Conservation (phyloP, 352 stramenopile genomes). For the Pythium plurisporium region DNA sequence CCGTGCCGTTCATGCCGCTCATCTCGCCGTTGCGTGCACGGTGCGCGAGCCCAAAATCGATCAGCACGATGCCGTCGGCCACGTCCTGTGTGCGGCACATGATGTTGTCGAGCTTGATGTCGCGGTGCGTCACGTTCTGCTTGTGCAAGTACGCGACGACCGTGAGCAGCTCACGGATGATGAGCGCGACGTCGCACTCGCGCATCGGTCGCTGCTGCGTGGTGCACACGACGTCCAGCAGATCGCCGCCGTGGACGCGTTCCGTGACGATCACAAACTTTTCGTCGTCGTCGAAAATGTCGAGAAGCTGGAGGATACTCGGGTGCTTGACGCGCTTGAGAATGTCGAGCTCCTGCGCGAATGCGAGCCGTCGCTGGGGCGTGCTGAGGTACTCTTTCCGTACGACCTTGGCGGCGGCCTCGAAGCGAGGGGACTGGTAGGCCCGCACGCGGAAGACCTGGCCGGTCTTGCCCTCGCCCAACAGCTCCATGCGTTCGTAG, state of each 20-base stretch:
- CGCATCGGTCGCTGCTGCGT: conserved; percentile 23
- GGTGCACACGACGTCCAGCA: conserved; percentile 50
- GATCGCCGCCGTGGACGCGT: conserved; percentile 49
- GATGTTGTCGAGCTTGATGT: conserved; percentile 86
- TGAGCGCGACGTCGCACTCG: conserved; percentile 56
- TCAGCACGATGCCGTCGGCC: conserved; percentile 52
- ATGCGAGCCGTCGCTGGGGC: conserved; percentile 54
- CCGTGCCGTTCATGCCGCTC: conserved; percentile 78
- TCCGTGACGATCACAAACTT: conserved; percentile 71
- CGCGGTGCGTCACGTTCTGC: conserved; percentile 72
- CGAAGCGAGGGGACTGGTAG: conserved; percentile 28
- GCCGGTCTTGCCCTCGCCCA: conserved; percentile 77
- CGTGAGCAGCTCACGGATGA: conserved; percentile 62
- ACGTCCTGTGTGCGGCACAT: conserved; percentile 48
- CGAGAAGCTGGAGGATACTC: conserved; percentile 46
- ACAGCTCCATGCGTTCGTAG: conserved; percentile 65
- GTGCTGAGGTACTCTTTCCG: conserved; percentile 66
- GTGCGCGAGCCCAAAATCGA: conserved; percentile 82
- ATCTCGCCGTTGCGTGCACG: conserved; percentile 40
- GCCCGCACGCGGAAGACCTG: conserved; percentile 58
- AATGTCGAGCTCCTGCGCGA: conserved; percentile 58
- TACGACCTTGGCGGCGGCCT: conserved; percentile 73
- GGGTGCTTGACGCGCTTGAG: conserved; percentile 56
- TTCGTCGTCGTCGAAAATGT: conserved; percentile 66
- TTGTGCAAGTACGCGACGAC: conserved; percentile 70